A percentile compares a stretch with the other conserved stretches of the same genome.
Evolutionary conservation across 768 basidiomycete genomes (phyloP).

Genomic region (Mycena vulgaris): DNA sequence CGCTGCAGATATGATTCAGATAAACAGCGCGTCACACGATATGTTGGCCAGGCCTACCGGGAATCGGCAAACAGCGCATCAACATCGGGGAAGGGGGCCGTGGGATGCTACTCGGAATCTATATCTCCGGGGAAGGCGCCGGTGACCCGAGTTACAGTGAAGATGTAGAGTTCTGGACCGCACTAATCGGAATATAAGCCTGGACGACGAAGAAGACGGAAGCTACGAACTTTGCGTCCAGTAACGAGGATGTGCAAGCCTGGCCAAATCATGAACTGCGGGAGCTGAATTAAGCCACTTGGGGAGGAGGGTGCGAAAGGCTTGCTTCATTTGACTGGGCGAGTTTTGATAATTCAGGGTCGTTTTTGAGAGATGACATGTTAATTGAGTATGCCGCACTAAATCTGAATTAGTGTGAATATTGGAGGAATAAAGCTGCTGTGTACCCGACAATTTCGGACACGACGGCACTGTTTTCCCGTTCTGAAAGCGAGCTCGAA

Average conservation of each 20-base stretch:
- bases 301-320: background rate
- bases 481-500: background rate
- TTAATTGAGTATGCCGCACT: background rate
- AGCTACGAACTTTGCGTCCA: background rate
- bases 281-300: background rate
- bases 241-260: background rate
- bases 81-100: background rate
- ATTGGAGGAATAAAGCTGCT: background rate
- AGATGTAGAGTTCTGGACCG: conserved; percentile 13
- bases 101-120: background rate
- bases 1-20: background rate
- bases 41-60: background rate
- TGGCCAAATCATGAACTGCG: conserved; percentile 6
- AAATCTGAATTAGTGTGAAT: background rate
- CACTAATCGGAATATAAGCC: background rate
- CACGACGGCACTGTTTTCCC: background rate
- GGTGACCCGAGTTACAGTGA: background rate
- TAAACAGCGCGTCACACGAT: background rate
- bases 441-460: conserved; percentile 13
- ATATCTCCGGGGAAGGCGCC: background rate
- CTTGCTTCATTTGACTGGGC: background rate
- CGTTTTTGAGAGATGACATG: background rate
- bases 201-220: background rate
- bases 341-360: background rate
- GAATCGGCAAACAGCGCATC: background rate